These are phyloP conservation scores for Aureobasidium sp. DNA, from an alignment of 2,329 filamentous ascomycete genomes.

Conservation along the genomic window DNA sequence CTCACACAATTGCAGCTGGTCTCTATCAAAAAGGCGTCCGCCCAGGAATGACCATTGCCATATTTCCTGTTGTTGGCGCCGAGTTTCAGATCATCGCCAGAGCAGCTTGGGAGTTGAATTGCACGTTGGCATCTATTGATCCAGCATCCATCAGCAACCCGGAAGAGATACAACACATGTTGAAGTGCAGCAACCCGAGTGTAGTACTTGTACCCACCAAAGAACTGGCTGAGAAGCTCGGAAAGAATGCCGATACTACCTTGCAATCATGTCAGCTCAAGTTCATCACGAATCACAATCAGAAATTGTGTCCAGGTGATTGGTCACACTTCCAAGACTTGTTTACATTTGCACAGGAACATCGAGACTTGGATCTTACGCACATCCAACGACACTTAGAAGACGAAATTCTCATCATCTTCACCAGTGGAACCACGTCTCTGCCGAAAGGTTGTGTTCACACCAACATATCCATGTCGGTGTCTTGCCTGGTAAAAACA, in stretches of 20 bases:
- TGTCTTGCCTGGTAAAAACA: conserved; percentile 25
- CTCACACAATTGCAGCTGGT: not conserved
- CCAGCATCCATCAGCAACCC: not conserved
- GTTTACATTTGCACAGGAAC: not conserved
- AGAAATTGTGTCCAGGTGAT: not conserved
- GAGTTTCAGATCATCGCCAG: not conserved
- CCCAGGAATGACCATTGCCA: not conserved
- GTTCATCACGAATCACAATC: not conserved
- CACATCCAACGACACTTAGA: not conserved
- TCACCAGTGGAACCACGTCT: conserved; percentile 47
- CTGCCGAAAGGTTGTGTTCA: conserved; percentile 42
- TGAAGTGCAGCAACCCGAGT: not conserved
- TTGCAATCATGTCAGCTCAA: not conserved
- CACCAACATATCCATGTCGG: conserved; percentile 30
- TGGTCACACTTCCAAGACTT: not conserved
- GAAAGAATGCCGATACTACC: not conserved
- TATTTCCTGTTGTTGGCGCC: not conserved
- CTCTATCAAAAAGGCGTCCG: not conserved
- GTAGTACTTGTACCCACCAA: not conserved
- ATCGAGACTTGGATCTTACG: not conserved
- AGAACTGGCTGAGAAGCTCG: not conserved
- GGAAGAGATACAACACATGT: not conserved
- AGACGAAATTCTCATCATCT: conserved; percentile 33
- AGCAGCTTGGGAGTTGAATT: not conserved
- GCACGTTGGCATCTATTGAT: not conserved